Evolutionary conservation across 768 basidiomycete species (phyloP).

Genomic region (Trametes cingulata): DNA sequence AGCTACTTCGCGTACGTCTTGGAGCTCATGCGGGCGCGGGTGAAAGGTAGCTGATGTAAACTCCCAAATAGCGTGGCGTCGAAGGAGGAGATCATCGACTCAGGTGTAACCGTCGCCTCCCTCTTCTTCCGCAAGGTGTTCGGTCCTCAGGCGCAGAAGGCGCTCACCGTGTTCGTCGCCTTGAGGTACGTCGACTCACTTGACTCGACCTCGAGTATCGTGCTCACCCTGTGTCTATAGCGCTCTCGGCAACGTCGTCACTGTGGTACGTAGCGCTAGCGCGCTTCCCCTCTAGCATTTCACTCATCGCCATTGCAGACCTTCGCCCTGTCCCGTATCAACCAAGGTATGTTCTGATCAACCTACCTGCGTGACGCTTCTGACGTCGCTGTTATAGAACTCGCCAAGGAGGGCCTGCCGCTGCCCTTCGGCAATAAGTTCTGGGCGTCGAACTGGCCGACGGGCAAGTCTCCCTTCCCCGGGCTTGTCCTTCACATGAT

Average conservation of each 20-base stretch:
- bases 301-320: constrained; percentile 36
- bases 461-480: constrained; percentile 55
- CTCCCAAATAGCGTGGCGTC: neutral
- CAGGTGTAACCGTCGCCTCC: constrained; percentile 47
- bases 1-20: constrained; percentile 42
- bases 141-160: constrained; percentile 38
- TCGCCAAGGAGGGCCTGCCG: constrained; percentile 65
- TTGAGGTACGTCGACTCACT: constrained; percentile 41
- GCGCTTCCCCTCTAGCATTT: constrained; percentile 17
- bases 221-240: constrained; percentile 45
- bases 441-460: constrained; percentile 66
- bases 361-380: neutral
- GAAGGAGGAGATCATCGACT: constrained; percentile 40
- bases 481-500: constrained; percentile 58
- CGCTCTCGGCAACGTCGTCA: constrained; percentile 24
- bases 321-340: constrained; percentile 51
- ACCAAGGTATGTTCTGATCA: constrained; percentile 40
- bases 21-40: too few relatives aligned
- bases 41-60: too few relatives aligned
- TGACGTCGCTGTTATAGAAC: constrained; percentile 31
- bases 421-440: constrained; percentile 59
- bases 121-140: constrained; percentile 55
- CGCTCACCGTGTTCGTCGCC: constrained; percentile 41
- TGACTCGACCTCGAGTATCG: constrained; percentile 42
- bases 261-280: constrained; percentile 23